A percentile compares a stretch with the other conserved stretches of the same genome.
Conservation (phyloP, 164 flowering plant species). For the Echeveria elegans region DNA sequence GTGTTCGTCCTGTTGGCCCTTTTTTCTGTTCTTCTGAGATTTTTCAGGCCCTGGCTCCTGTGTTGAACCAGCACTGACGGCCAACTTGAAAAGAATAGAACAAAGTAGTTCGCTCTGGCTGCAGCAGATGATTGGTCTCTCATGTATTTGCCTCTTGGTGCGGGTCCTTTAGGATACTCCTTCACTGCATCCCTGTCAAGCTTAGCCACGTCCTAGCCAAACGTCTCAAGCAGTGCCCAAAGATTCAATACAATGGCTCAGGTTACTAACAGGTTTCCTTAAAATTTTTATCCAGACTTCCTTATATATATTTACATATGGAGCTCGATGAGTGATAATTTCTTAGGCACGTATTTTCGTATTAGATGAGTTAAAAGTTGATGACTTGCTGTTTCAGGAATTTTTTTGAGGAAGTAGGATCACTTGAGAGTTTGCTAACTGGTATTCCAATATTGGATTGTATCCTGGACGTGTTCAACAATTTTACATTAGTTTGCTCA, state of each 20-base stretch:
- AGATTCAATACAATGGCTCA: slow-evolving; percentile 87
- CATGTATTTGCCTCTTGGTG: slow-evolving; percentile 39
- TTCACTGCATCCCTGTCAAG: slow-evolving; percentile 25
- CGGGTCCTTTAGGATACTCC: slow-evolving; percentile 22
- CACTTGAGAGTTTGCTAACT: slow-evolving; percentile 59
- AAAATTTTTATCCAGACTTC: too few species aligned
- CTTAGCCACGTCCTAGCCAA: slow-evolving; percentile 39
- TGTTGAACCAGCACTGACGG: slow-evolving; percentile 62
- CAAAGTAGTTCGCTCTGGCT: slow-evolving; percentile 79
- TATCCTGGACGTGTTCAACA: slow-evolving; percentile 59
- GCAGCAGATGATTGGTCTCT: slow-evolving; percentile 92
- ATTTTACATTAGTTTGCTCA: slow-evolving; percentile 61
- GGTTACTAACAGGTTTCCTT: slow-evolving; percentile 31
- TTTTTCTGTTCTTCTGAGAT: slow-evolving; percentile 59
- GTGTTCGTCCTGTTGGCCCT: slow-evolving; percentile 73
- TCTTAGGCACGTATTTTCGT: too few species aligned
- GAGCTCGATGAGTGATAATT: too few species aligned
- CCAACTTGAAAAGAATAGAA: slow-evolving; percentile 70
- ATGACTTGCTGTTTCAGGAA: slow-evolving; percentile 31
- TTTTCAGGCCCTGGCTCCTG: slow-evolving; percentile 72
- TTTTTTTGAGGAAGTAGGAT: slow-evolving; percentile 70
- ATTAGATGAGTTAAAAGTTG: too few species aligned
- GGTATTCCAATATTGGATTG: slow-evolving; percentile 72
- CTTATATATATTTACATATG: too few species aligned
- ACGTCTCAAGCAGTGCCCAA: slow-evolving; percentile 85